Evolutionary conservation across 2,329 filamentous ascomycete genomes (phyloP).

Genomic region (Aspergillus chevalieri): DNA sequence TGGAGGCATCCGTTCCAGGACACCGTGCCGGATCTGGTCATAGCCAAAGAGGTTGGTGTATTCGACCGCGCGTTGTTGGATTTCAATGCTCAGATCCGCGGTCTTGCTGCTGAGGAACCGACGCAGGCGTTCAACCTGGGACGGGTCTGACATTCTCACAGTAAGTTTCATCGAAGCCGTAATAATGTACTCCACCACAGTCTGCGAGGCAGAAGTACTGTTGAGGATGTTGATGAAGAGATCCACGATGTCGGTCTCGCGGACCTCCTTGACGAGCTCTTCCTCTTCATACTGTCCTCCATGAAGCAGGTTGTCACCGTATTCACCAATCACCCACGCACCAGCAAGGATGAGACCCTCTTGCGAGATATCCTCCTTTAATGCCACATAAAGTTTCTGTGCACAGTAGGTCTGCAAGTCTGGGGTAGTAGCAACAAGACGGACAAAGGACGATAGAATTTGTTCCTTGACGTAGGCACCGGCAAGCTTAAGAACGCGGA

Average conservation of each 20-base stretch:
- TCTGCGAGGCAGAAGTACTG: constrained; percentile 88
- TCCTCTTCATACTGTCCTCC: constrained; percentile 93
- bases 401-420: constrained; percentile 95
- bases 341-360: constrained; percentile 90
- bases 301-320: constrained; percentile 79
- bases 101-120: constrained; percentile 71
- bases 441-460: constrained; percentile 92
- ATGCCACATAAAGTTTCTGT: constrained; percentile 82
- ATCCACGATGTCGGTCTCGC: constrained; percentile 84
- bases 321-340: constrained; percentile 97
- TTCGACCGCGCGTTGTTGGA: constrained; percentile 92
- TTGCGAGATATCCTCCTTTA: constrained; percentile 96
- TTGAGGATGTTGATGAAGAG: constrained; percentile 88
- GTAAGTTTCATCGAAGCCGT: constrained; percentile 94
- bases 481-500: constrained; percentile 85
- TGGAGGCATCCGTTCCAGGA: constrained; percentile 95
- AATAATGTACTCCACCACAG: constrained; percentile 90
- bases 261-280: constrained; percentile 74
- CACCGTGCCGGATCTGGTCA: constrained; percentile 78
- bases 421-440: constrained; percentile 86
- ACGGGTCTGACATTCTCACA: constrained; percentile 71
- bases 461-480: constrained; percentile 98
- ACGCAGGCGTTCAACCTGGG: constrained; percentile 81
- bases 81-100: constrained; percentile 85
- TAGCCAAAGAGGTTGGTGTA: constrained; percentile 91